phyloP scores from a whole-genome alignment of 352 stramenopile species.

The Pythium guiyangense region DNA sequence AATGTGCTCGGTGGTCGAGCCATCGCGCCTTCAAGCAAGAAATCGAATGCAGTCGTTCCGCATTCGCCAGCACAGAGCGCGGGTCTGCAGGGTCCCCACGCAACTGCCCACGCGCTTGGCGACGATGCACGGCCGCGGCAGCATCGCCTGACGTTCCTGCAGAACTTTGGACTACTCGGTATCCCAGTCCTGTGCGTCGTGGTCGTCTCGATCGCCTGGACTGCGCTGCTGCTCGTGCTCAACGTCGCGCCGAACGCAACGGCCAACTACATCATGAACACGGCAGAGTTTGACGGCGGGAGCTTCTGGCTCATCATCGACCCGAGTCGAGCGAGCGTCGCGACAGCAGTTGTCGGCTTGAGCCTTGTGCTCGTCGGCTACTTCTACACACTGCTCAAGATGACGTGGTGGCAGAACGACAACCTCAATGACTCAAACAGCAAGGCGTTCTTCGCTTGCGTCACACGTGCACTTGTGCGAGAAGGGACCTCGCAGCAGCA shows the following conservation, averaged over 20 bases:
- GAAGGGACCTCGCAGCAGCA: not conserved
- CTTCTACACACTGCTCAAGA: conserved; percentile 21
- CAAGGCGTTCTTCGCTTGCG: not conserved
- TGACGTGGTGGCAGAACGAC: conserved; percentile 21
- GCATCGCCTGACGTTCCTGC: conserved; percentile 19
- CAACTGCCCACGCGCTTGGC: not conserved
- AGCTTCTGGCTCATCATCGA: conserved; percentile 42
- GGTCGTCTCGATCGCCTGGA: conserved; percentile 27
- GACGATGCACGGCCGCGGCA: not conserved
- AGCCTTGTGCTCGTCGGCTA: conserved; percentile 19
- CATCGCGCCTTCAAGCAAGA: not conserved
- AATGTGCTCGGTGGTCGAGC: not conserved
- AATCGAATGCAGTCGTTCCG: conserved; percentile 1
- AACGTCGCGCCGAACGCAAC: conserved; percentile 30
- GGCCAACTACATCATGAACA: conserved; percentile 49
- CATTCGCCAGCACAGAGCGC: not conserved
- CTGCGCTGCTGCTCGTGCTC: conserved; percentile 28
- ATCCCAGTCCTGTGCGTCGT: conserved; percentile 19
- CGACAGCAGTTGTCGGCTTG: conserved; percentile 17
- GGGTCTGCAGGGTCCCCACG: not conserved
- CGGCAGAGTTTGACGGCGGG: conserved; percentile 32
- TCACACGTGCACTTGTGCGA: conserved; percentile 4
- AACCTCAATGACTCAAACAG: conserved; percentile 6
- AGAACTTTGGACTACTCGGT: conserved; percentile 25
- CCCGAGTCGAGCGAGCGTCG: conserved; percentile 10